Evolutionary conservation across 495 filamentous ascomycete species (phyloP).

Genomic region (Penicillium maclennaniae): DNA sequence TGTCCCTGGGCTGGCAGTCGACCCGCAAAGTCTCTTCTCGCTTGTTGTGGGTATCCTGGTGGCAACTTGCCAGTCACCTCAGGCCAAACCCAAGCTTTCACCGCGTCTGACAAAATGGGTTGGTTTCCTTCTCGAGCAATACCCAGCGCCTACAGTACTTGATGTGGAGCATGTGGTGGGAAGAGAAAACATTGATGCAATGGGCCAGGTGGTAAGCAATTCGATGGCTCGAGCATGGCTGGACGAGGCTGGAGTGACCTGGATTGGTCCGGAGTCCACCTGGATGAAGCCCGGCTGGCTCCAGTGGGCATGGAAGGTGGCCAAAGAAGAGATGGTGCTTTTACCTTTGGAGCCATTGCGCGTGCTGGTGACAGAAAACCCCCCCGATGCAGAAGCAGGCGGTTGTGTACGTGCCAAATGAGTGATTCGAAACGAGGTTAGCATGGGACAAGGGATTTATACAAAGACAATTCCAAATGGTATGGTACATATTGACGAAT

Average conservation of each 20-base stretch:
- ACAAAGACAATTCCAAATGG: neutral
- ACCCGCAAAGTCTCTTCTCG: slow-evolving; percentile 22
- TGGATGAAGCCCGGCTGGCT: slow-evolving; percentile 44
- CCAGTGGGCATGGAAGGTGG: slow-evolving; percentile 39
- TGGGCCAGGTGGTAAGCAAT: slow-evolving; percentile 18
- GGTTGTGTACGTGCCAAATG: slow-evolving; percentile 42
- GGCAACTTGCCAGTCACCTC: slow-evolving; percentile 18
- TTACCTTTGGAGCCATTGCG: slow-evolving; percentile 36
- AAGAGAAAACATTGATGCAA: slow-evolving; percentile 3
- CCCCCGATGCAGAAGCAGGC: slow-evolving; percentile 31
- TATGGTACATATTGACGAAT: neutral
- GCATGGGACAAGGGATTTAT: neutral
- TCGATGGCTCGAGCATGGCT: slow-evolving; percentile 15
- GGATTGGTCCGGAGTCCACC: slow-evolving; percentile 25
- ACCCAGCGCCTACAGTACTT: slow-evolving; percentile 21
- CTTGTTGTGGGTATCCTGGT: slow-evolving; percentile 18
- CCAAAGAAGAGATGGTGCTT: slow-evolving; percentile 38
- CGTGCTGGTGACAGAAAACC: slow-evolving; percentile 23
- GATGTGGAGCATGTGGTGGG: neutral
- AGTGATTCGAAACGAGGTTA: slow-evolving; percentile 6
- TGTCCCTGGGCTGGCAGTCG: slow-evolving; percentile 19
- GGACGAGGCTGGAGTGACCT: slow-evolving; percentile 13
- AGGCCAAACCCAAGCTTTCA: slow-evolving; percentile 18
- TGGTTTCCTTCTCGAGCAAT: slow-evolving; percentile 35
- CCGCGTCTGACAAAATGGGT: slow-evolving; percentile 36